Evolutionary conservation across 352 stramenopile genomes (phyloP).

Genomic region (Phytophthora multivora): DNA sequence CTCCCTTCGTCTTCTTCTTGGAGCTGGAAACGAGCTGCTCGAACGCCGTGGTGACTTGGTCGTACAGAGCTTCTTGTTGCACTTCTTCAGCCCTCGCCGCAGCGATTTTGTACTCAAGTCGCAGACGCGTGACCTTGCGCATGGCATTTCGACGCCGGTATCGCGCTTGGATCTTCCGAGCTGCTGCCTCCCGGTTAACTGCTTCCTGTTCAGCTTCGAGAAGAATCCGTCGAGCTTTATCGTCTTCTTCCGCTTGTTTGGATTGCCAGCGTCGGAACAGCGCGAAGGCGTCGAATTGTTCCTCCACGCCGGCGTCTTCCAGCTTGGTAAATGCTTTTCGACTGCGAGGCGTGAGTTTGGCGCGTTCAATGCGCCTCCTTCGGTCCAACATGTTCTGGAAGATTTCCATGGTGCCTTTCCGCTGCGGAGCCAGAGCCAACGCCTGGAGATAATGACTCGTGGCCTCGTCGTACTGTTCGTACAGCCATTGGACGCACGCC

Average conservation of each 20-base stretch:
- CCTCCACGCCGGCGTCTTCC: slow-evolving; percentile 40
- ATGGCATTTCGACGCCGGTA: slow-evolving; percentile 63
- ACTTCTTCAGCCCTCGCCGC: slow-evolving; percentile 51
- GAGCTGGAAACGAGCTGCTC: slow-evolving; percentile 23
- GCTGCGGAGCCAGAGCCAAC: slow-evolving; percentile 67
- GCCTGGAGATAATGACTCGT: slow-evolving; percentile 70
- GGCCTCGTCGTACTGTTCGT: slow-evolving; percentile 62
- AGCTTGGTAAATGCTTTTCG: slow-evolving; percentile 17
- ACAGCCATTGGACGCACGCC: slow-evolving; percentile 76
- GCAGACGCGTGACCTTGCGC: slow-evolving; percentile 51
- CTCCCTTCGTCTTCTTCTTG: slow-evolving; percentile 32
- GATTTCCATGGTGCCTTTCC: slow-evolving; percentile 61
- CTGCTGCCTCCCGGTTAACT: slow-evolving; percentile 32
- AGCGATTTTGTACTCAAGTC: slow-evolving; percentile 54
- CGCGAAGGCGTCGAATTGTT: slow-evolving; percentile 66
- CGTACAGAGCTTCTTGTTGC: slow-evolving; percentile 54
- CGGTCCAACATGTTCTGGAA: slow-evolving; percentile 82
- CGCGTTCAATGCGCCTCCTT: slow-evolving; percentile 41
- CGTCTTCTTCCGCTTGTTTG: slow-evolving; percentile 56
- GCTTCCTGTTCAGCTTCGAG: slow-evolving; percentile 38
- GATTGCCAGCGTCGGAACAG: slow-evolving; percentile 75
- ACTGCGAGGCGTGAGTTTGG: slow-evolving; percentile 32
- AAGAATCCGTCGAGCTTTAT: slow-evolving; percentile 32
- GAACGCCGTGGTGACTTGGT: slow-evolving; percentile 49
- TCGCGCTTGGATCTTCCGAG: slow-evolving; percentile 66